Evolutionary conservation across 164 flowering plant species (phyloP), one percentile per base, ranked within the genome.

Genomic region (Macadamia integrifolia): DNA sequence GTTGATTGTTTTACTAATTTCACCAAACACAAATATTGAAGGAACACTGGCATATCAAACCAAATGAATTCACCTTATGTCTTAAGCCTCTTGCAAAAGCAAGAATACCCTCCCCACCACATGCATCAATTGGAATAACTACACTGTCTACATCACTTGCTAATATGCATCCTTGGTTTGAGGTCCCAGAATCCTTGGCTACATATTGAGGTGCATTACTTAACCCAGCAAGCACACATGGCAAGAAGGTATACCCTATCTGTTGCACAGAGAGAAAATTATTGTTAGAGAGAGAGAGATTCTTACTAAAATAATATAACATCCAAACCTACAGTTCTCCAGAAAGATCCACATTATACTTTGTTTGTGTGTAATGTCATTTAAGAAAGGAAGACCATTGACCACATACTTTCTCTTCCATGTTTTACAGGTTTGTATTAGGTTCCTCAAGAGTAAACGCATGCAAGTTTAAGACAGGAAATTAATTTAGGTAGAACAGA

Each of bases 231-330:
- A 91, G 95, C 52, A 91, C 93, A 70, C 97, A 91, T 58, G 92
- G 97, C 76, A 91, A 78, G 82, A 91, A 91, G 57, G 97, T 88
- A 74, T 83, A 86, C 56, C 97, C 95, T 66, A 87, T 84, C 97
- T 89, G 84, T 72, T 14, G 17, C 32, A 31, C 32, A 31, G 30
- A 29, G 31, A 18, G 11, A 59, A 18, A 18, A n/a, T 23, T 23
- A 59, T 4, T 2, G 30, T 11, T 57, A 53, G 57, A 53, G 57
- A 53, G 57, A 52, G 57, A 53, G 57, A 10, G 57, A 53, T 14
- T 23, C 17, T 14, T 53, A 53, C 18, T 14, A 53, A 53, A 53
- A 3, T 46, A 11, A 46, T 9, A 8, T 1, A 53, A 53, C 57
- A 14, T 14, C n/a, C 57, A 53, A 53, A 46, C 50, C 9, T 46